These are phyloP conservation scores for Fusarium sp. DNA, from an alignment of 2,329 filamentous ascomycete genomes.

Conservation along the genomic window DNA sequence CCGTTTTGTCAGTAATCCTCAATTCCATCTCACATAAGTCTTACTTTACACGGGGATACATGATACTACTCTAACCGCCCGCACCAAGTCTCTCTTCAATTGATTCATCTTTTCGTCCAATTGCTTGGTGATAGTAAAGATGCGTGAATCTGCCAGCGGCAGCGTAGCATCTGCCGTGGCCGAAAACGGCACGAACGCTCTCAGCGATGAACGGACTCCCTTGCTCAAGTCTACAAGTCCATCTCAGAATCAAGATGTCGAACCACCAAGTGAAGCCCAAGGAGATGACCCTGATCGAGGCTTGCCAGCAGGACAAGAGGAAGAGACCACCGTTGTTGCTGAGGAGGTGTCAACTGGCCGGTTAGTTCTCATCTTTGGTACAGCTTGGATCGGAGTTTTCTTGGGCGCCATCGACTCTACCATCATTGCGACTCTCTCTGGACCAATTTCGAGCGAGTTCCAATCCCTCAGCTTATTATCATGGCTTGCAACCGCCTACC, in stretches of 20 bases:
- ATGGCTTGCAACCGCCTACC: constrained; percentile 87
- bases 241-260: constrained; percentile 1
- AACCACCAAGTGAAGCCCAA: constrained; percentile 13
- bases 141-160: constrained; percentile 27
- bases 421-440: constrained; percentile 85
- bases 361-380: constrained; percentile 63
- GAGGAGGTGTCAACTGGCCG: constrained; percentile 57
- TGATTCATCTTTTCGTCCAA: neutral
- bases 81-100: neutral
- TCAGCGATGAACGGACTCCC: constrained; percentile 39
- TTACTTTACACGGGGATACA: neutral
- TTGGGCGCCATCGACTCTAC: constrained; percentile 76
- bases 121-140: neutral
- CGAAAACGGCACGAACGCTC: constrained; percentile 12
- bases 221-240: constrained; percentile 35
- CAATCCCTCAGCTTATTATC: constrained; percentile 81
- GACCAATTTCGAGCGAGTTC: constrained; percentile 84
- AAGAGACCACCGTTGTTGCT: constrained; percentile 58
- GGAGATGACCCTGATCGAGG: constrained; percentile 3
- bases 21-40: constrained; percentile 4
- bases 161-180: constrained; percentile 26
- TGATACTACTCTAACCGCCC: neutral
- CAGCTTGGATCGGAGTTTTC: constrained; percentile 68
- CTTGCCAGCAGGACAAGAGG: constrained; percentile 42
- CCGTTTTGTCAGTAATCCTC: neutral